Evolutionary conservation across 108 stramenopile genomes (phyloP).

Genomic region (Conticribra weissflogii): DNA sequence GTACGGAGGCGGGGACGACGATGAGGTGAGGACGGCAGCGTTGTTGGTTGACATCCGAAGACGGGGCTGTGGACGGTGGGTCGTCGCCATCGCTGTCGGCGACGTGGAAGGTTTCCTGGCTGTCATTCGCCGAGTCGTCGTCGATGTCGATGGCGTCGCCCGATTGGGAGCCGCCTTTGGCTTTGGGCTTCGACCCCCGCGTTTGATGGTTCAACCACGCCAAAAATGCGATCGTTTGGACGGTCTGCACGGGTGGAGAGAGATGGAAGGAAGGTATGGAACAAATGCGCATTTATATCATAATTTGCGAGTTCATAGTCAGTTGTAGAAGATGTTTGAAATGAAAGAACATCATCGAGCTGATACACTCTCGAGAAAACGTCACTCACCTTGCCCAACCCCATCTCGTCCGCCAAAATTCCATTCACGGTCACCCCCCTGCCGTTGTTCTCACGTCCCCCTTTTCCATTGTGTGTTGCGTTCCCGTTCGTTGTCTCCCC

Average conservation of each 20-base stretch:
- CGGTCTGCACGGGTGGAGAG: constrained; percentile 68
- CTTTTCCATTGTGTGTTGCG: too few species aligned
- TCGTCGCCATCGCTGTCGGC: background rate
- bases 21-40: constrained; percentile 81
- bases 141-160: constrained; percentile 7
- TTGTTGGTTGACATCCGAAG: too few species aligned
- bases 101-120: constrained; percentile 3
- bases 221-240: constrained; percentile 95
- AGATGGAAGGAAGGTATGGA: too few species aligned
- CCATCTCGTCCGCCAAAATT: constrained; percentile 98
- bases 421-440: constrained; percentile 86
- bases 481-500: too few species aligned
- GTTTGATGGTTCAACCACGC: constrained; percentile 78
- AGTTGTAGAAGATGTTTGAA: constrained; percentile 8
- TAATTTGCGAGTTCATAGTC: background rate
- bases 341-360: background rate
- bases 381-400: constrained; percentile 62
- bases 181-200: constrained; percentile 9
- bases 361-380: background rate
- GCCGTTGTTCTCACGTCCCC: constrained; percentile 28
- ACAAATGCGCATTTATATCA: background rate
- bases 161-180: background rate
- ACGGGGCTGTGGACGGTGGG: too few species aligned
- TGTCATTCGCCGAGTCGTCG: constrained; percentile 4
- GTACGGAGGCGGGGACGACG: constrained; percentile 92